Evolutionary conservation across 768 basidiomycete genomes (phyloP), one percentile per base, ranked within the genome.

Genomic region (Pulveroboletus sp.): DNA sequence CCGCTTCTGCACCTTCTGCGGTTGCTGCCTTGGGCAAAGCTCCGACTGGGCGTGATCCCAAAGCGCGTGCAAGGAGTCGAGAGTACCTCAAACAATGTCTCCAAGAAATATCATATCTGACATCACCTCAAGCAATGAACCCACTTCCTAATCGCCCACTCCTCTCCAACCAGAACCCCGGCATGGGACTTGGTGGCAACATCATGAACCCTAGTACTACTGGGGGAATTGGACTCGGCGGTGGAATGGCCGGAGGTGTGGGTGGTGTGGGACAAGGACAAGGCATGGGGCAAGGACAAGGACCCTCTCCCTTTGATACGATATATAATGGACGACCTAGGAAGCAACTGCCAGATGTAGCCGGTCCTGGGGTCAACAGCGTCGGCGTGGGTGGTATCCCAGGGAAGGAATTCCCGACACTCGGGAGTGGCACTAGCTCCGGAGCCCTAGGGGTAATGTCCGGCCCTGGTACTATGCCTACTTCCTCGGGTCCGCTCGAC

Each of bases 41-140:
- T 36, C 85, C 79, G 21, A 82, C 84, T 8, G 89, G 86, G 31
- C 83, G 92, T 49, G 95, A 97, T 70, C 93, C 93, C n/a, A 95
- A 96, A 70, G 89, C 90, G 61, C 80, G 95, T 61, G 93, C 94
- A 38, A 79, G 92, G 50, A 94, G 92, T 71, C 77, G 94, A 48
- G 96, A 99, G 55, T 99, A 97, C 68, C 79, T 99, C 59, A 99
- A 98, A 71, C 95, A 99, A 85, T 97, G 96, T 71, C 76, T 99
- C 24, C 96, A 98, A 72, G 96, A 99, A 76, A 89, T 99, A 57
- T 90, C 91, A 11, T 99, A 99, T 70, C 75, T 99, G 47, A 99
- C 96, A 1, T 97, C 95, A 0, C 86, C 93, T 1, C 90, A 96
- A 67, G 94, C 96, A 6, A 86, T 98, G 80, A 99, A 99, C 66